Conservation (phyloP, 169 alveolate species). For the Eimeria brunetti region DNA sequence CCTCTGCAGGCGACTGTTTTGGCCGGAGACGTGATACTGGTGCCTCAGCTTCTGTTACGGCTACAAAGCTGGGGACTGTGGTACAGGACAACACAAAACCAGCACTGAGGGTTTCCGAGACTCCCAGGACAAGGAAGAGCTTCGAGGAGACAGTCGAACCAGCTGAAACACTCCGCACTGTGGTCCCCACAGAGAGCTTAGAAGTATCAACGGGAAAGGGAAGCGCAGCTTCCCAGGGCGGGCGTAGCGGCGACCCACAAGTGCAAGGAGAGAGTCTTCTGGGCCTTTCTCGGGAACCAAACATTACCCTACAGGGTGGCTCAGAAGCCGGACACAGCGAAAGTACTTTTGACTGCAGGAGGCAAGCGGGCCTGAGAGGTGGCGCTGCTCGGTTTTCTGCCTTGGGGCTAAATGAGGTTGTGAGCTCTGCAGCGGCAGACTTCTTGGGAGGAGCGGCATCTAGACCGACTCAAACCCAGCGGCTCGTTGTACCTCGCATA, state of each 20-base stretch:
- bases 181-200: neutral
- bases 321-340: neutral
- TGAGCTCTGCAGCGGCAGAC: constrained; percentile 60
- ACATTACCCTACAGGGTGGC: neutral
- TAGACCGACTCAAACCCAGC: constrained; percentile 60
- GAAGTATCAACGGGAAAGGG: neutral
- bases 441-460: constrained; percentile 48
- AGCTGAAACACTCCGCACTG: neutral
- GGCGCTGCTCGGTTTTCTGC: constrained; percentile 53
- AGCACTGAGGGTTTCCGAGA: neutral
- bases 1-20: neutral
- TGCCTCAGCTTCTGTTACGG: neutral
- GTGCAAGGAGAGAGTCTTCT: neutral
- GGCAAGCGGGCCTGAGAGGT: neutral
- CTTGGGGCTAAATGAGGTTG: constrained; percentile 29
- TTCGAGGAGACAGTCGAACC: neutral
- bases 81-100: neutral
- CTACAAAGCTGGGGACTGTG: neutral
- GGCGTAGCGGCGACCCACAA: neutral
- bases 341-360: neutral
- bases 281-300: constrained; percentile 2
- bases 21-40: neutral
- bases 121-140: neutral
- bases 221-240: neutral
- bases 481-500: constrained; percentile 36